These are phyloP conservation scores for Setomelanomma holmii DNA, from an alignment of 2,329 filamentous ascomycete genomes.

Conservation along the genomic window DNA sequence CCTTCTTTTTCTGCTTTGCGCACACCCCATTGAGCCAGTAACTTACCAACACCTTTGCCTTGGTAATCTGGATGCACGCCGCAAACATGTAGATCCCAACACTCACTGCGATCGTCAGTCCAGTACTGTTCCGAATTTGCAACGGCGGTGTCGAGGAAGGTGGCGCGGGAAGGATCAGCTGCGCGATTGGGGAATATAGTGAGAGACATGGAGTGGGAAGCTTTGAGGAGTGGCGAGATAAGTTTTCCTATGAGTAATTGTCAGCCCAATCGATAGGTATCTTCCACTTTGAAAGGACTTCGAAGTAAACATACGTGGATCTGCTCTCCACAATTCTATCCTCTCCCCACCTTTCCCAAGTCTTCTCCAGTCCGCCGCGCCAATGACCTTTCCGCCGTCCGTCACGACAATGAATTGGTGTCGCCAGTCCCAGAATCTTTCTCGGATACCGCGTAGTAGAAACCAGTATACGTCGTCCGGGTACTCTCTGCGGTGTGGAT, in stretches of 20 bases:
- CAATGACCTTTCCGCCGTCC: slow-evolving; percentile 16
- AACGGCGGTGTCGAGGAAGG: slow-evolving; percentile 30
- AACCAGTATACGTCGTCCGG: slow-evolving; percentile 42
- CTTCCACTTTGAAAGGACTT: neutral
- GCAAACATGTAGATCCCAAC: slow-evolving; percentile 39
- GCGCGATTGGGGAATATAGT: slow-evolving; percentile 36
- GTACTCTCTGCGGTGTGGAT: slow-evolving; percentile 35
- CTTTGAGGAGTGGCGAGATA: slow-evolving; percentile 14
- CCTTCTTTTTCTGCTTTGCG: slow-evolving; percentile 41
- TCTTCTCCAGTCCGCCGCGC: slow-evolving; percentile 39
- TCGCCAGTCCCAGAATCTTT: slow-evolving; percentile 39
- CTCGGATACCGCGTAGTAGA: slow-evolving; percentile 29
- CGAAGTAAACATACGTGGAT: slow-evolving; percentile 27
- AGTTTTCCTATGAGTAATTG: slow-evolving; percentile 24
- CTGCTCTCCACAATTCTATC: slow-evolving; percentile 19
- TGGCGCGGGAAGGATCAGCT: slow-evolving; percentile 25
- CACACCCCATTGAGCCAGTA: slow-evolving; percentile 50
- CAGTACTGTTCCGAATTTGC: slow-evolving; percentile 27
- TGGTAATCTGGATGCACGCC: slow-evolving; percentile 46
- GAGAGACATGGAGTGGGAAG: slow-evolving; percentile 21
- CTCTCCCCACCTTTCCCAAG: slow-evolving; percentile 27
- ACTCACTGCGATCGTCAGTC: slow-evolving; percentile 33
- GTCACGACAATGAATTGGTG: slow-evolving; percentile 36
- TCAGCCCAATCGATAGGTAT: neutral
- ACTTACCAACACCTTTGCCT: slow-evolving; percentile 45